These are phyloP conservation scores for Rhizopogon salebrosus DNA, from an alignment of 768 basidiomycete genomes.

Conservation along the genomic window DNA sequence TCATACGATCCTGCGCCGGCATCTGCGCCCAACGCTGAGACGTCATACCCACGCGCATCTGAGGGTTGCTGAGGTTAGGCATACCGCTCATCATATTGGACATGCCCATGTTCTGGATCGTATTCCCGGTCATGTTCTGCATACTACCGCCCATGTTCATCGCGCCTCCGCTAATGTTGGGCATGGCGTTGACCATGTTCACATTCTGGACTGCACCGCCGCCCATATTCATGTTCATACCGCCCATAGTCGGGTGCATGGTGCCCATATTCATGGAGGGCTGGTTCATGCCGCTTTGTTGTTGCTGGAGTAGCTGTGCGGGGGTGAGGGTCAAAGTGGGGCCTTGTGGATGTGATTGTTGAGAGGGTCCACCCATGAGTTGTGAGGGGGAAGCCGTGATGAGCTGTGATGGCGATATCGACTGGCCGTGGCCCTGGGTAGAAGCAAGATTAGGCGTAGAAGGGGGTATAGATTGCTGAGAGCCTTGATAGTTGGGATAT, in stretches of 20 bases:
- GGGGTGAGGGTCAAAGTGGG: slow-evolving; percentile 27
- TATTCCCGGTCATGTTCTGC: slow-evolving; percentile 16
- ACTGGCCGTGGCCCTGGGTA: slow-evolving; percentile 11
- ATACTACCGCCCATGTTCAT: slow-evolving; percentile 22
- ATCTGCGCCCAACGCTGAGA: slow-evolving; percentile 24
- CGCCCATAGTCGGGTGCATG: slow-evolving; percentile 22
- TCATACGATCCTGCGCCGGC: slow-evolving; percentile 22
- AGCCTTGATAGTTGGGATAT: slow-evolving; percentile 10
- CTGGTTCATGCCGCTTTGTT: slow-evolving; percentile 17
- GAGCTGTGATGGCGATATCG: slow-evolving; percentile 19
- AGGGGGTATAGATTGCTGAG: slow-evolving; percentile 10
- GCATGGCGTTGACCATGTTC: slow-evolving; percentile 13
- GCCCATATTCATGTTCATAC: slow-evolving; percentile 15
- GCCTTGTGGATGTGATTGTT: slow-evolving; percentile 10
- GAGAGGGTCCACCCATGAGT: slow-evolving; percentile 15
- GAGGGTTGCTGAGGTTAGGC: slow-evolving; percentile 5
- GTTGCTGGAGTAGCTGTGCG: slow-evolving; percentile 32
- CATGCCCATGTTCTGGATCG: slow-evolving; percentile 16
- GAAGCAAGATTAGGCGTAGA: slow-evolving; percentile 6
- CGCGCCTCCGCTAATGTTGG: slow-evolving; percentile 2
- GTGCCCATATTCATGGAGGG: slow-evolving; percentile 6
- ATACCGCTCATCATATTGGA: slow-evolving; percentile 6
- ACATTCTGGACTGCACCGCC: slow-evolving; percentile 17
- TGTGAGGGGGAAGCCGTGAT: slow-evolving; percentile 16
- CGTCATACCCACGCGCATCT: slow-evolving; percentile 16